A percentile compares a stretch with the other conserved stretches of the same genome.
phyloP scores from a whole-genome alignment of 2,329 filamentous ascomycete genomes.

The Rutstroemia sp. region DNA sequence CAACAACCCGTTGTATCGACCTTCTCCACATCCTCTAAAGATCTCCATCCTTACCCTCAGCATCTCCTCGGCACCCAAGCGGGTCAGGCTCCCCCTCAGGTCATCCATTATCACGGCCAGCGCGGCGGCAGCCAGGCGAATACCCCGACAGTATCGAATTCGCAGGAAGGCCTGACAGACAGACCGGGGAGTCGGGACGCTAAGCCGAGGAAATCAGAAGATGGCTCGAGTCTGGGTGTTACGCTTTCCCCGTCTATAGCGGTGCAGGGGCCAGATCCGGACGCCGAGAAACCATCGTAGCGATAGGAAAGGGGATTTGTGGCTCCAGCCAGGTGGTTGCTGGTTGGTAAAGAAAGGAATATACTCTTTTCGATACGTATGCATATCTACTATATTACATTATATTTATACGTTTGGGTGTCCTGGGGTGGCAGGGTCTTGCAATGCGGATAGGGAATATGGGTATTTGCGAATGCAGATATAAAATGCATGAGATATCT shows the following conservation, averaged over 20 bases:
- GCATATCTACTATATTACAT: too few species aligned
- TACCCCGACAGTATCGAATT: constrained; percentile 44
- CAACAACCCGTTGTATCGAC: constrained; percentile 61
- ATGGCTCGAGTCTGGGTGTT: neutral
- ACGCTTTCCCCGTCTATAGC: neutral
- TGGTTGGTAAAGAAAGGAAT: too few species aligned
- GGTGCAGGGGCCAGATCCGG: neutral
- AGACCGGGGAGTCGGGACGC: constrained; percentile 23
- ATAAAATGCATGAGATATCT: too few species aligned
- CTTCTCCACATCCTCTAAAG: constrained; percentile 64
- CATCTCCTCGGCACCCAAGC: constrained; percentile 55
- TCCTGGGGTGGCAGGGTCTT: too few species aligned
- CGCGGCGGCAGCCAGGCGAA: constrained; percentile 60
- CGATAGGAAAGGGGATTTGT: too few species aligned
- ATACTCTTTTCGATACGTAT: too few species aligned
- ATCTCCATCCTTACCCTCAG: constrained; percentile 60
- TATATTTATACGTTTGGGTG: too few species aligned
- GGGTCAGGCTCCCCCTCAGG: constrained; percentile 56
- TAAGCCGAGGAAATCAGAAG: constrained; percentile 18
- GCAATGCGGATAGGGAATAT: too few species aligned
- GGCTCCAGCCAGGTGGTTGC: too few species aligned
- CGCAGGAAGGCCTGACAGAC: constrained; percentile 21
- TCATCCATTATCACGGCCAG: constrained; percentile 61
- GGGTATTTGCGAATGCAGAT: too few species aligned
- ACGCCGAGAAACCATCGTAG: too few species aligned